Evolutionary conservation across 345 rosid genomes (phyloP).

Genomic region (Pugionium cornutum): DNA sequence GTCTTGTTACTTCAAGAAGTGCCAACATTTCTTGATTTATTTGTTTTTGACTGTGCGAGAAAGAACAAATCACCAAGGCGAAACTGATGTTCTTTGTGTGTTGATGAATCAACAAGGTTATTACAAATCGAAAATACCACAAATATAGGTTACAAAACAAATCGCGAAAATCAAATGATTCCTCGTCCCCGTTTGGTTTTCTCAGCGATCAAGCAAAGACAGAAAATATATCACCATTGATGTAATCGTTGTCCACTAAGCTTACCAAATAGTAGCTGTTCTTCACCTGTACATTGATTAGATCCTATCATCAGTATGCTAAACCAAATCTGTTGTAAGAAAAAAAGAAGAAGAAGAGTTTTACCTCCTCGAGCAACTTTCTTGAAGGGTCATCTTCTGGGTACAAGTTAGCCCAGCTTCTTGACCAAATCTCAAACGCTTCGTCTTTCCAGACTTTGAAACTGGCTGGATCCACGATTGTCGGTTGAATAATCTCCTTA

Average conservation of each 20-base stretch:
- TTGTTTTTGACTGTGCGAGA: constrained; percentile 10
- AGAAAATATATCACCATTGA: constrained; percentile 38
- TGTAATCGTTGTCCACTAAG: constrained; percentile 48
- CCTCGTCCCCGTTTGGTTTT: constrained; percentile 14
- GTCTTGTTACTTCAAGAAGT: constrained; percentile 56
- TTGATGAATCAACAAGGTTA: constrained; percentile 6
- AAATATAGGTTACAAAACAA: constrained; percentile 29
- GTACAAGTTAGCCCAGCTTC: constrained; percentile 80
- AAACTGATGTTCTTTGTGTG: constrained; percentile 24
- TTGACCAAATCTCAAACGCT: constrained; percentile 95
- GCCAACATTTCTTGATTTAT: constrained; percentile 66
- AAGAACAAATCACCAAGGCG: constrained; percentile 17
- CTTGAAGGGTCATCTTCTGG: constrained; percentile 66
- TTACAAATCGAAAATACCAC: constrained; percentile 22
- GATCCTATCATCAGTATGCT: background rate
- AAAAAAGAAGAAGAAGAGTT: background rate
- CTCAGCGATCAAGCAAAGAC: constrained; percentile 37
- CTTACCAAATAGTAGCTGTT: constrained; percentile 79
- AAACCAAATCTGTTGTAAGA: background rate
- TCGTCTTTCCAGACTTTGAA: constrained; percentile 96
- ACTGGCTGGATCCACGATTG: constrained; percentile 97
- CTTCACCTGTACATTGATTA: constrained; percentile 62
- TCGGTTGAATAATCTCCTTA: constrained; percentile 88
- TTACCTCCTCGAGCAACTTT: constrained; percentile 78
- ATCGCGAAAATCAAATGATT: constrained; percentile 11